Evolutionary conservation across 768 basidiomycete genomes (phyloP), one percentile per base, ranked within the genome.

Genomic region (Trametes elegans): DNA sequence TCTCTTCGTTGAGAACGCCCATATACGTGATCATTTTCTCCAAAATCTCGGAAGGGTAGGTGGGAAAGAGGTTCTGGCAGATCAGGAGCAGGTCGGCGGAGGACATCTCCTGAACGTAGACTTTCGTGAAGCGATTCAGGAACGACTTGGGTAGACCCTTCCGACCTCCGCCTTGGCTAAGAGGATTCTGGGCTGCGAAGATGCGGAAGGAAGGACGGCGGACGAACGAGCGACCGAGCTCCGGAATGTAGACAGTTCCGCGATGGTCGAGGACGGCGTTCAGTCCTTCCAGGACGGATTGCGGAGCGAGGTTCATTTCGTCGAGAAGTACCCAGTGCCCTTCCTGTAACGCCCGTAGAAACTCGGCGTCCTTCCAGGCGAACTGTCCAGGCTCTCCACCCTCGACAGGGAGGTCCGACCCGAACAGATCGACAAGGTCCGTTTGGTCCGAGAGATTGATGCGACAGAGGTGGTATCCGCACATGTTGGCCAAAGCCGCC

Each of bases 361-460:
- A 99, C 53, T 96, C 94, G 0, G 96, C 97, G 60, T 98, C 93
- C 70, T 88, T 92, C 97, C 97, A 99, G 1, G 87, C 87, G 67
- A 99, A 99, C 66, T 97, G 91, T 38, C 95, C 96, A 3, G 92
- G 83, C 14, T 77, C 75, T 40, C 94, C 94, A 31, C 93, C 91
- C 70, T 97, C 95, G 6, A 94, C 87, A 7, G 97, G 97, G 7
- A 98, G 77, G 68, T 99, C 97, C 21, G 93, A 92, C 8, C 97
- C 97, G 62, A 98, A 98, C 10, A 99, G 78, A 64, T 99, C 97
- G 53, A 93, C 84, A 23, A 99, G 79, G 67, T 99, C 97, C 0
- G 96, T 98, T 69, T 99, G 97, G 63, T 99, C 97, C 5, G 97
- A 98, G 19, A 99, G 73, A 71, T 99, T 99, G 78, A 99, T 95